Conservation (phyloP, 2,329 filamentous ascomycete species). For the Cordyceps pruinosa region DNA sequence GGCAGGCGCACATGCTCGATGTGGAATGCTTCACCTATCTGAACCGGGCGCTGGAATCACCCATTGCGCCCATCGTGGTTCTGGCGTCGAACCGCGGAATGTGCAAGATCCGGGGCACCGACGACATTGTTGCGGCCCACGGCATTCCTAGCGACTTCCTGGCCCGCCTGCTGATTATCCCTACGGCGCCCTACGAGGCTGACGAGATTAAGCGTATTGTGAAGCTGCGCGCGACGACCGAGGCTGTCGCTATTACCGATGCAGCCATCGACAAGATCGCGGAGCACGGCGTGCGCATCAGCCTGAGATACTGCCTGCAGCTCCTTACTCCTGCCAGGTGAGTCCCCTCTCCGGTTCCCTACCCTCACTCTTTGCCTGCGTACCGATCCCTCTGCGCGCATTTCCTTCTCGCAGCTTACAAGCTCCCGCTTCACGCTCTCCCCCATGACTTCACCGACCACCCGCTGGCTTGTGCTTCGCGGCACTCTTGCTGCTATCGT, state of each 20-base stretch:
- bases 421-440: neutral
- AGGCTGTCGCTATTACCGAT: constrained; percentile 72
- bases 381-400: no score
- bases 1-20: constrained; percentile 96
- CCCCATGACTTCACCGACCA: neutral
- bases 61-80: constrained; percentile 93
- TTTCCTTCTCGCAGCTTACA: neutral
- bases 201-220: constrained; percentile 93
- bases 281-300: constrained; percentile 80
- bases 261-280: constrained; percentile 81
- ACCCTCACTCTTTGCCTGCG: constrained; percentile 1
- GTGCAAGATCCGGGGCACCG: constrained; percentile 83
- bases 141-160: constrained; percentile 92
- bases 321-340: constrained; percentile 77
- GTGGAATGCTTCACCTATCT: constrained; percentile 99
- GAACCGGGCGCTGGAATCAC: constrained; percentile 92
- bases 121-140: constrained; percentile 77
- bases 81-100: constrained; percentile 94
- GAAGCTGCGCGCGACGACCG: constrained; percentile 72
- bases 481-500: neutral
- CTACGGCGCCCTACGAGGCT: constrained; percentile 80
- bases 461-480: constrained; percentile 9
- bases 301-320: constrained; percentile 87
- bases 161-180: constrained; percentile 88
- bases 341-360: constrained; percentile 20